Evolutionary conservation across 495 filamentous ascomycete species (phyloP), one percentile per base, ranked within the genome.

Genomic region (Tuber calosporum): DNA sequence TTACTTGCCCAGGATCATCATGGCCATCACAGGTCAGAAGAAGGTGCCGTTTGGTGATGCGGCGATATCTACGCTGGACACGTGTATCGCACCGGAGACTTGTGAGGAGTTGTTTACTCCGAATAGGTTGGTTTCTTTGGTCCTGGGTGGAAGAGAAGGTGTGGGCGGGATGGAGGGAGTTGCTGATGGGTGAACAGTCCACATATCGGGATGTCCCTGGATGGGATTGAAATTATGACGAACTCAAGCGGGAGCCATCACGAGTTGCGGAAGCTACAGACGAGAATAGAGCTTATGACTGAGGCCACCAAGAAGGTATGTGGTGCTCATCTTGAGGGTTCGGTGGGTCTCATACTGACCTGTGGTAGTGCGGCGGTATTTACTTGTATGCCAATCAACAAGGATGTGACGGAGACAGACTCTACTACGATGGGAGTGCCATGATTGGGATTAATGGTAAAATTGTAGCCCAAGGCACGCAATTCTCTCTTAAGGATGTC

Each of bases 61-160:
- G 7, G 87, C 94, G 13, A 87, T 97, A 66, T 86, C 83, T 37
- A 92, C 91, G 7, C 83, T 83, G 22, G 93, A 96, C 76, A 93
- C 90, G 0, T 88, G 86, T 75, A 77, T 96, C 26, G 92, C 88
- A 9, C 83, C 86, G 5, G 92, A 95, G 81, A 93, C 91, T 0
- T 94, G 92, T 74, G 91, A 93, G 81, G 92, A 94, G 81, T 84
- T 93, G 5, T 94, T 92, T 69, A 92, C 90, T 2, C 90, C 91
- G 4, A 84, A 87, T 76, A 85, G 84, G 82, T 85, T 80, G 38
- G 82, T 74, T 78, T 41, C 83, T 72, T 84, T 80, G 48, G 9
- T 15, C 82, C 84, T 0, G 8, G n/a, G 48, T 86, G 83, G 85
- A 82, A 82, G 77, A 80, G 84, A 38, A 79, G 83, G 37, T 75